phyloP scores from a whole-genome alignment of 192 early-diverging fungal species.

The Coemansia javaensis region DNA sequence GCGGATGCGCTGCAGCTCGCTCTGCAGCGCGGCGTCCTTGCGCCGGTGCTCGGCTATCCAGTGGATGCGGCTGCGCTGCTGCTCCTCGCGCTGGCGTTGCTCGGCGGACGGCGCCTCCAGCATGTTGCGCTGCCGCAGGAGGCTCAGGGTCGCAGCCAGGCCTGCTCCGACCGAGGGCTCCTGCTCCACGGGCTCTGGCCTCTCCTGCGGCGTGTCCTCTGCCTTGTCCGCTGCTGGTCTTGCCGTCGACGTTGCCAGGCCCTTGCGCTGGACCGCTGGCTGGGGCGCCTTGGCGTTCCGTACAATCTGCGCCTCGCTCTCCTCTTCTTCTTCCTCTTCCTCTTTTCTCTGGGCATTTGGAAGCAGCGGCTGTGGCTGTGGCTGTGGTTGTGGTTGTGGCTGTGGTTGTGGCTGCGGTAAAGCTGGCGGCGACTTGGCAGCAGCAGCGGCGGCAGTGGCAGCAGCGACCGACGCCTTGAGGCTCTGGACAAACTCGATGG shows the following conservation, averaged over 20 bases:
- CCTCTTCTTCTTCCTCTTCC: slow-evolving; percentile 1
- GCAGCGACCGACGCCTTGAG: slow-evolving; percentile 38
- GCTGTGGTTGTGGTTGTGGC: not conserved
- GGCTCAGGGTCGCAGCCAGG: slow-evolving; percentile 73
- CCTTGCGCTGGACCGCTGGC: no score
- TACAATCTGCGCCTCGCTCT: slow-evolving; percentile 11
- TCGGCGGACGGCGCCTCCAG: slow-evolving; percentile 62
- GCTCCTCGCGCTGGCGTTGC: slow-evolving; percentile 59
- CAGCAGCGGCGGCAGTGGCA: no score
- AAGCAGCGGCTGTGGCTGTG: no score
- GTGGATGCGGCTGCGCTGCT: slow-evolving; percentile 28
- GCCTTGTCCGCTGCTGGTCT: no score
- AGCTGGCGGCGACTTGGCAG: not conserved
- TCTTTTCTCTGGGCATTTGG: not conserved
- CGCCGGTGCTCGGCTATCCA: slow-evolving; percentile 73
- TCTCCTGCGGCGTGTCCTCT: not conserved
- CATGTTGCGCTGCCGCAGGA: slow-evolving; percentile 77
- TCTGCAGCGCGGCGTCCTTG: slow-evolving; percentile 55
- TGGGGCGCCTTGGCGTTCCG: not conserved
- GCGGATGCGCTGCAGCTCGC: slow-evolving; percentile 67
- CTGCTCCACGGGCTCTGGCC: not conserved
- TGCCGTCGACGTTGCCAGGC: no score
- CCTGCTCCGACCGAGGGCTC: slow-evolving; percentile 80
- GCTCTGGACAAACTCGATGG: slow-evolving; percentile 80
- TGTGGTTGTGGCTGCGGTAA: no score